Base-by-base conservation (phyloP, 257 asterid species). In the Solanum pimpinellifolium region DNA sequence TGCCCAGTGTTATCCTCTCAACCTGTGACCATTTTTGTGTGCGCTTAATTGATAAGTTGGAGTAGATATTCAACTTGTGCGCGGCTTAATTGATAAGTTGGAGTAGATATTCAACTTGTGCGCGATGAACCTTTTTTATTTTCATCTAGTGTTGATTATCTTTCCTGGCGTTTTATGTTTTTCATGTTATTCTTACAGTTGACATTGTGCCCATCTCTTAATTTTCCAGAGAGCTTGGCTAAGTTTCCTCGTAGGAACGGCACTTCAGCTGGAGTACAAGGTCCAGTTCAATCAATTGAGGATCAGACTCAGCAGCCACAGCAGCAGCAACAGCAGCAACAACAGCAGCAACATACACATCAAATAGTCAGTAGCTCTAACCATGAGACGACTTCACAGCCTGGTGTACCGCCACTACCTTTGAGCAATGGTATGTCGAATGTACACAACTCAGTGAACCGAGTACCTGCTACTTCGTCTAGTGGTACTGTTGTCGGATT, bases 221-320 rank as follows among this genome's bases (percentile, higher is more conserved):
- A 85, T 86, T 91, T 84, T 78, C 15, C 95, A 97, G 99, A 96
- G 91, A 97, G 99, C 89, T 92, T 97, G 93, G 90, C 96, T 59
- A 97, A 97, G 92, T 96, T 93, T 89, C 99, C 99, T 85, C 92
- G 99, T 89, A 89, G 93, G 65, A 88, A 94, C 66, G 91, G 89
- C 82, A 77, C 94, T 42, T 90, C 98, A 41, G 87, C 95, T 31
- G 90, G 92, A 73, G 91, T 91, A 89, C 96, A 89, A 89, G 91
- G 92, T 76, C 98, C 93, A 89, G 88, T 92, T 78, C 97, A 93
- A 87, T 94, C 91, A 68, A 87, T 90, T 4, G 98, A 92, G 69
- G 92, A 91, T 78, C 98, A 92, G 86, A 5, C 87, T 41, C 87
- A 68, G 78, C 87, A 86, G 84, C 90, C 80, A 66, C 94, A 81